Percentiles rank a stretch among this genome's conserved stretches.
These are phyloP conservation scores for Bauhinia variegata DNA, from an alignment of 306 rosid species.

Conservation along the genomic window DNA sequence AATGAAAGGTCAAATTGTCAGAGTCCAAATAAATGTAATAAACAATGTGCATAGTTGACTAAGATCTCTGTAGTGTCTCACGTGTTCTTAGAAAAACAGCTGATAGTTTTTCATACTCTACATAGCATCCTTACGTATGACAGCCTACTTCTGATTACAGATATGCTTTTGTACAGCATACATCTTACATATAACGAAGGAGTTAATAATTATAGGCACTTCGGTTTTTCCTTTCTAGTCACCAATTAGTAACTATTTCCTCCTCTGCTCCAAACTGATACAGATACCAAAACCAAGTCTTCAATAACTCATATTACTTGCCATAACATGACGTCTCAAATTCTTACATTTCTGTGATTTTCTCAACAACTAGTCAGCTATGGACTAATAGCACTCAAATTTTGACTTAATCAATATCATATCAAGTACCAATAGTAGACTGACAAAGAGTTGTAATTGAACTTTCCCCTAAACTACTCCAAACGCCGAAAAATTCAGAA, in stretches of 20 bases:
- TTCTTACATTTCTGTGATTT: background rate
- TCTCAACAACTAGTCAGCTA: background rate
- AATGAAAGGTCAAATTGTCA: slow-evolving; percentile 12
- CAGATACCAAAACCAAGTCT: background rate
- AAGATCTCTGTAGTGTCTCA: background rate
- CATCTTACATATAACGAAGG: too few species aligned
- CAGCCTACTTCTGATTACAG: background rate
- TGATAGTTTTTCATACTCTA: background rate
- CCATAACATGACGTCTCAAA: background rate
- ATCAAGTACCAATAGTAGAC: background rate
- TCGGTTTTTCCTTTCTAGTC: too few species aligned
- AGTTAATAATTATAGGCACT: too few species aligned
- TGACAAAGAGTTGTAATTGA: background rate
- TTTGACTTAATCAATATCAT: background rate
- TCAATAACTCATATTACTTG: background rate
- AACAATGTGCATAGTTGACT: background rate
- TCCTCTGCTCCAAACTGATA: too few species aligned
- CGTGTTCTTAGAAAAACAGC: background rate
- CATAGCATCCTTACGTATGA: background rate
- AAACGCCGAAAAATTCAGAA: background rate
- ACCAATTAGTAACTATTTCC: background rate
- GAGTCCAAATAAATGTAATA: slow-evolving; percentile 21
- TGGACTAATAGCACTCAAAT: background rate
- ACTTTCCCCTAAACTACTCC: background rate
- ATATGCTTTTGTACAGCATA: background rate